Percentiles rank a stretch among this genome's conserved stretches.
Conservation (phyloP, 495 filamentous ascomycete species). For the Hyaloscypha bicolor region DNA sequence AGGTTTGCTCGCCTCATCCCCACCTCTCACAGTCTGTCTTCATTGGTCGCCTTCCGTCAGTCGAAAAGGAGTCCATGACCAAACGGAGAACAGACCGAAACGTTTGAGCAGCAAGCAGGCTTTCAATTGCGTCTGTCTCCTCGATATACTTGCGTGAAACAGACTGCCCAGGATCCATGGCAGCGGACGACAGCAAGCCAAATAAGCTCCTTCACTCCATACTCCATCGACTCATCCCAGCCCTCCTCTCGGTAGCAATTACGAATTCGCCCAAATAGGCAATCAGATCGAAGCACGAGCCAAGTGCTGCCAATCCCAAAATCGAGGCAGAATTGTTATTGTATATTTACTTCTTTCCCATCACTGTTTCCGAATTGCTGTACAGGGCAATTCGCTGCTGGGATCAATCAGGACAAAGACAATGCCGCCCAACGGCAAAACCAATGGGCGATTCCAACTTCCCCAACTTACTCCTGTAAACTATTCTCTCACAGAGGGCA, state of each 20-base stretch:
- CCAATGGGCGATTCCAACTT: slow-evolving; percentile 52
- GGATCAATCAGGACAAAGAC: slow-evolving; percentile 15
- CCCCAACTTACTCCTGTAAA: slow-evolving; percentile 51
- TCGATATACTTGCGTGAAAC: background rate
- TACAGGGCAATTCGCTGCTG: slow-evolving; percentile 10
- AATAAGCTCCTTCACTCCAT: background rate
- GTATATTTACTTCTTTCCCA: slow-evolving; percentile 8
- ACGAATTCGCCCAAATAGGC: background rate
- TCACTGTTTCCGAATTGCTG: slow-evolving; percentile 1
- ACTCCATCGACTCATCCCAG: background rate
- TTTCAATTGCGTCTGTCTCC: background rate
- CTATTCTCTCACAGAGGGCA: slow-evolving; percentile 55
- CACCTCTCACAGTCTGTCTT: background rate
- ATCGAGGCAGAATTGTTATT: background rate
- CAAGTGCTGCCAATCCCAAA: background rate
- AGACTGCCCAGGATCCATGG: background rate
- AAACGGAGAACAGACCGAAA: slow-evolving; percentile 7
- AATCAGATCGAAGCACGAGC: slow-evolving; percentile 9
- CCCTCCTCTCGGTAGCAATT: background rate
- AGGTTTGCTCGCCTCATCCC: slow-evolving; percentile 1
- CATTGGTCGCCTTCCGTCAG: background rate
- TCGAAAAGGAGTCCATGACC: background rate
- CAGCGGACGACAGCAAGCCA: background rate
- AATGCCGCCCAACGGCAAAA: slow-evolving; percentile 31
- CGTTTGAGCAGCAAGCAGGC: background rate